phyloP scores from a whole-genome alignment of 305 asterid species.

The Solanum hybrid region DNA sequence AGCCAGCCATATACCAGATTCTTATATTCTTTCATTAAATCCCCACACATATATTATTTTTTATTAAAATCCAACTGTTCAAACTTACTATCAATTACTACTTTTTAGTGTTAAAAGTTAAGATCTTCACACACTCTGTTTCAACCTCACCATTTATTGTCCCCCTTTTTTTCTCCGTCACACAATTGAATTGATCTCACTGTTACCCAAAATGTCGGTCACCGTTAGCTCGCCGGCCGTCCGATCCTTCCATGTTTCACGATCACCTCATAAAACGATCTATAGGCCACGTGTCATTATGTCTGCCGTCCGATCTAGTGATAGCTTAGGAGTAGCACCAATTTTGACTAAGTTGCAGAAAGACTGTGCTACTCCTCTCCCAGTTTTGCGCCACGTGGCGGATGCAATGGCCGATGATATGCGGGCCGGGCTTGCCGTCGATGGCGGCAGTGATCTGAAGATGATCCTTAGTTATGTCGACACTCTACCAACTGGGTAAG shows the following conservation, averaged over 20 bases:
- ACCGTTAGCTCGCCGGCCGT: slow-evolving; percentile 27
- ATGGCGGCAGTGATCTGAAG: slow-evolving; percentile 62
- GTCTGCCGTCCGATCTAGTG: slow-evolving; percentile 30
- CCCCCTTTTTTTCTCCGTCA: slow-evolving; percentile 5
- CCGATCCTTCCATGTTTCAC: slow-evolving; percentile 28
- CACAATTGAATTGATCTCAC: slow-evolving; percentile 17
- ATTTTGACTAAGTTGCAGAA: slow-evolving; percentile 48
- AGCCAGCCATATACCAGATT: neutral
- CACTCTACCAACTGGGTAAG: slow-evolving; percentile 66
- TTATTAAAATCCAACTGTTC: slow-evolving; percentile 10
- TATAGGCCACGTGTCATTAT: slow-evolving; percentile 27
- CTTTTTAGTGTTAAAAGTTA: neutral
- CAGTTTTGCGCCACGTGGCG: slow-evolving; percentile 61
- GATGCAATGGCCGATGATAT: slow-evolving; percentile 67
- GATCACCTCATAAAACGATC: slow-evolving; percentile 8
- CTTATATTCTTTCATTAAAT: neutral
- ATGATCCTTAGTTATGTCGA: slow-evolving; percentile 78
- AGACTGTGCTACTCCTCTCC: slow-evolving; percentile 68
- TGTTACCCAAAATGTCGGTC: slow-evolving; percentile 35
- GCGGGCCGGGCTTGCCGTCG: slow-evolving; percentile 58
- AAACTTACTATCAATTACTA: slow-evolving; percentile 6
- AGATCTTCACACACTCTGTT: neutral
- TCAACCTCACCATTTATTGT: slow-evolving; percentile 8
- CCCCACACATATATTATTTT: neutral
- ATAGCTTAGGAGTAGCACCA: slow-evolving; percentile 23